Percentiles rank a stretch among this genome's conserved stretches.
phyloP scores from a whole-genome alignment of 2,329 filamentous ascomycete genomes.

The Aureobasidium lini region DNA sequence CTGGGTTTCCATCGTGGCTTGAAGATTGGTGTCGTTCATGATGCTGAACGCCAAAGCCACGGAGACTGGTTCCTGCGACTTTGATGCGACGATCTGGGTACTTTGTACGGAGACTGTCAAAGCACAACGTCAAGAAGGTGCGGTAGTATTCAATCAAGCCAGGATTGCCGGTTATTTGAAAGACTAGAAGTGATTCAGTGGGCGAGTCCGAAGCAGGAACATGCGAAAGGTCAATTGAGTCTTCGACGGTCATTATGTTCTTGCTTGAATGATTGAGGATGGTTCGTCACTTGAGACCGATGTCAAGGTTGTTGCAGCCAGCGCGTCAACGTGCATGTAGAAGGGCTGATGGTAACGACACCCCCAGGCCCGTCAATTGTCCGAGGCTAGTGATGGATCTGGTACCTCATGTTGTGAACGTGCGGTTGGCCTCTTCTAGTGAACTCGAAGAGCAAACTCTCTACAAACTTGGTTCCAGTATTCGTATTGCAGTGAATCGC shows the following conservation, averaged over 20 bases:
- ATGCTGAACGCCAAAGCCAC: slow-evolving; percentile 34
- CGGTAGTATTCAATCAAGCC: slow-evolving; percentile 68
- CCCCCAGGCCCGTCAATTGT: neutral
- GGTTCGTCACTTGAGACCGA: neutral
- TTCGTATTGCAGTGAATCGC: neutral
- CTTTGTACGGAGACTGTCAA: slow-evolving; percentile 37
- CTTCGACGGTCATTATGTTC: neutral
- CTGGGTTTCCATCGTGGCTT: neutral
- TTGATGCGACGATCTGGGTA: slow-evolving; percentile 6
- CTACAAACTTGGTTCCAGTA: no score
- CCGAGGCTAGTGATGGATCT: slow-evolving; percentile 7
- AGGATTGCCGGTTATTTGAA: slow-evolving; percentile 70
- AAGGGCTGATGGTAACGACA: neutral
- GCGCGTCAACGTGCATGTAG: neutral
- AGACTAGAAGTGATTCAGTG: slow-evolving; percentile 47
- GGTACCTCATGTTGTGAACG: neutral
- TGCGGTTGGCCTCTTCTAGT: neutral
- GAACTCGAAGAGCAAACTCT: neutral
- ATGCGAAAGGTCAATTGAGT: slow-evolving; percentile 2
- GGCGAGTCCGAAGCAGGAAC: neutral
- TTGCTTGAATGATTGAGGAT: neutral
- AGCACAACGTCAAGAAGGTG: slow-evolving; percentile 55
- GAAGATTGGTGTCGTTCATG: neutral
- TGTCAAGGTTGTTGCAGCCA: neutral
- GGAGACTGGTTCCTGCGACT: slow-evolving; percentile 21